phyloP scores from a whole-genome alignment of 2,329 filamentous ascomycete species.

The Lasiodiplodia citricola region DNA sequence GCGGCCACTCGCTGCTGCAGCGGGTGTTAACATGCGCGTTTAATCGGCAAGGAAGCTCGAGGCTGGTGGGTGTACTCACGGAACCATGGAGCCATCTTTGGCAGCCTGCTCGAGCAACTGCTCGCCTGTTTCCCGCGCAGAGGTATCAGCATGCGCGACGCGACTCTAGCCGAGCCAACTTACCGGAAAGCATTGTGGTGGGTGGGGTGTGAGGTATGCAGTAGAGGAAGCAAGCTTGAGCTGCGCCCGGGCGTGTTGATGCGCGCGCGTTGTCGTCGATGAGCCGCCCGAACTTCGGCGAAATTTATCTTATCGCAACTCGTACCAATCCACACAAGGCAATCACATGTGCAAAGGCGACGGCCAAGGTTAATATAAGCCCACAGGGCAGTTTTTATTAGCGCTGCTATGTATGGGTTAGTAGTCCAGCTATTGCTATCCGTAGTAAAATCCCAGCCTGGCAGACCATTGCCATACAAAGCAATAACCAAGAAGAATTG shows the following conservation, averaged over 20 bases:
- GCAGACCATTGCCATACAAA: background rate
- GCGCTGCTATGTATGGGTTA: conserved; percentile 12
- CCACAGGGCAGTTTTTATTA: conserved; percentile 12
- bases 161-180: background rate
- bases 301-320: conserved; percentile 20
- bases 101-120: conserved; percentile 61
- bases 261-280: conserved; percentile 23
- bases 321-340: background rate
- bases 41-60: background rate
- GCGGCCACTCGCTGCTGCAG: conserved; percentile 71
- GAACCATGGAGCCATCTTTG: conserved; percentile 63
- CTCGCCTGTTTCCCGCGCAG: conserved; percentile 39
- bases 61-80: conserved; percentile 51
- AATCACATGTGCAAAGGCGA: background rate
- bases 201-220: background rate
- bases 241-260: conserved; percentile 16
- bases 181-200: conserved; percentile 26
- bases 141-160: background rate
- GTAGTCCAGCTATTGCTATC: conserved; percentile 15
- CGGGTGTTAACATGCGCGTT: conserved; percentile 37
- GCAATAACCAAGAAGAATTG: conserved; percentile 17
- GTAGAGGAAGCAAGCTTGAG: background rate
- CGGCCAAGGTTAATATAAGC: background rate
- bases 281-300: conserved; percentile 5
- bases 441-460: background rate